Evolutionary conservation across 2,329 filamentous ascomycete genomes (phyloP).

Genomic region (Apiospora saccharicola): DNA sequence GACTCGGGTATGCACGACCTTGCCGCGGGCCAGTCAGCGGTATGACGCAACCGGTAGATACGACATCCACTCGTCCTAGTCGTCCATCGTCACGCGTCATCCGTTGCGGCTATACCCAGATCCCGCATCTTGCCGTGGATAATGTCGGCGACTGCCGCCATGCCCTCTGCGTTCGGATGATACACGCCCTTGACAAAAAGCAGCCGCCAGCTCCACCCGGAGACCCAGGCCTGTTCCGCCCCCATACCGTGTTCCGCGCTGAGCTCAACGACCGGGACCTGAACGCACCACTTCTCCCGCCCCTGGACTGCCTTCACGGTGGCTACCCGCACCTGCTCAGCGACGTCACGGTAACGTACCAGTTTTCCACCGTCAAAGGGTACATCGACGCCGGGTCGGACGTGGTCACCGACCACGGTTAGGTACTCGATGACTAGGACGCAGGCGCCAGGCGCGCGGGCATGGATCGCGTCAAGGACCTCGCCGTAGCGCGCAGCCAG

Average conservation of each 20-base stretch:
- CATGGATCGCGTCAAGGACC: slow-evolving; percentile 37
- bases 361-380: slow-evolving; percentile 34
- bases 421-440: slow-evolving; percentile 52
- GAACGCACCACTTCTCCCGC: slow-evolving; percentile 38
- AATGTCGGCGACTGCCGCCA: slow-evolving; percentile 39
- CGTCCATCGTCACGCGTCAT: neutral
- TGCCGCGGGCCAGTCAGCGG: neutral
- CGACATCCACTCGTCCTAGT: neutral
- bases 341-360: slow-evolving; percentile 36
- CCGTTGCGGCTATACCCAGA: neutral
- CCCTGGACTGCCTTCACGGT: slow-evolving; percentile 33
- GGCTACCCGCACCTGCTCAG: slow-evolving; percentile 35
- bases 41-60: neutral
- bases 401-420: slow-evolving; percentile 42
- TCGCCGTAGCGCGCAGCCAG: slow-evolving; percentile 37
- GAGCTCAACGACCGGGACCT: slow-evolving; percentile 34
- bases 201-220: slow-evolving; percentile 27
- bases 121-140: slow-evolving; percentile 26
- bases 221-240: slow-evolving; percentile 39
- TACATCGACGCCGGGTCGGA: slow-evolving; percentile 36
- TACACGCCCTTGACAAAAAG: slow-evolving; percentile 39
- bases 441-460: slow-evolving; percentile 50
- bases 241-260: slow-evolving; percentile 41
- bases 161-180: slow-evolving; percentile 41
- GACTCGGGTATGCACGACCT: neutral